phyloP scores from a whole-genome alignment of 371 early-diverging fungal genomes.

The Haplosporangium sp. region DNA sequence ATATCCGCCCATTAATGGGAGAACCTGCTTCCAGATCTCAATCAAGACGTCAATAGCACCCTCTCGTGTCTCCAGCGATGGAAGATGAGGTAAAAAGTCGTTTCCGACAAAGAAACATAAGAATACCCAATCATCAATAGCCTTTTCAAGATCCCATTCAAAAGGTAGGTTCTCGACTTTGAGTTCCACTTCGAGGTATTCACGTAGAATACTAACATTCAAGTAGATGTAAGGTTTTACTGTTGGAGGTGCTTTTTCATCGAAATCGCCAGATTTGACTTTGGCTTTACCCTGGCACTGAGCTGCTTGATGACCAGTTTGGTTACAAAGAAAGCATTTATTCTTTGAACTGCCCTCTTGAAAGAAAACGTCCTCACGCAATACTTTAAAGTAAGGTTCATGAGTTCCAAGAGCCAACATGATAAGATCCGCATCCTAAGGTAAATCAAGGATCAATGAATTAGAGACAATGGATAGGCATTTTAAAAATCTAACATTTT shows the following conservation, averaged over 20 bases:
- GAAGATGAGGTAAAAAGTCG: conserved; percentile 99
- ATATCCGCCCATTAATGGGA: conserved; percentile 85
- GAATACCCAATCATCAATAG: conserved; percentile 99
- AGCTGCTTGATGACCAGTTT: conserved; percentile 83
- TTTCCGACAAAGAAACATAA: conserved; percentile 99
- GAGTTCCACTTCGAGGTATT: conserved; percentile 93
- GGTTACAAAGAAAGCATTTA: conserved; percentile 86
- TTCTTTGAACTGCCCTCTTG: conserved; percentile 67
- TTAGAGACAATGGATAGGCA: not conserved
- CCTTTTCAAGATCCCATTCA: conserved; percentile 88
- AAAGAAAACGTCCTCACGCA: conserved; percentile 97
- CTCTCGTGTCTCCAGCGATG: conserved; percentile 97
- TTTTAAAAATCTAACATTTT: not conserved
- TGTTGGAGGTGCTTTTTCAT: conserved; percentile 61
- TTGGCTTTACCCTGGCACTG: conserved; percentile 84
- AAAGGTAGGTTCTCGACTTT: conserved; percentile 73
- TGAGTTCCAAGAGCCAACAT: conserved; percentile 99
- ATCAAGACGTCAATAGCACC: conserved; percentile 95
- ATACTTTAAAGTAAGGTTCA: conserved; percentile 96
- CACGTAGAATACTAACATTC: conserved; percentile 90
- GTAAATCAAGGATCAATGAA: not conserved
- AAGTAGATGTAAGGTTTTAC: conserved; percentile 92
- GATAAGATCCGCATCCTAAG: conserved; percentile 98
- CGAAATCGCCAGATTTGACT: conserved; percentile 71
- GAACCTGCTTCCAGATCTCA: conserved; percentile 85